Conservation (phyloP, 1,284 basidiomycete genomes). For the Cryptococcus jaspeensis region DNA sequence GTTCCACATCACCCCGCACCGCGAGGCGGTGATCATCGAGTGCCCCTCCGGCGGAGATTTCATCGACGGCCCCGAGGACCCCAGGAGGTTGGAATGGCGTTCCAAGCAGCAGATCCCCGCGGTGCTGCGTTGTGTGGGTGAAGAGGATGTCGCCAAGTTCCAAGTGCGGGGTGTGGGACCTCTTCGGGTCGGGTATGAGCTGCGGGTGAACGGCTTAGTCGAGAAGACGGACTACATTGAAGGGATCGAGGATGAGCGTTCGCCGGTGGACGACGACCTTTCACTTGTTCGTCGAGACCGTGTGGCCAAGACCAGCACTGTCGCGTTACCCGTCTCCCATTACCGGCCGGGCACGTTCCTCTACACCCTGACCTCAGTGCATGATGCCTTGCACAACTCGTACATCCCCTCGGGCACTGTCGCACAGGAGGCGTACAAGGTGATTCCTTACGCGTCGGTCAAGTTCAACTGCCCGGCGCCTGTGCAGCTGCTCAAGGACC, state of each 20-base stretch:
- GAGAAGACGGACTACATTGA: slow-evolving; percentile 71
- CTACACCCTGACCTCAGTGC: slow-evolving; percentile 37
- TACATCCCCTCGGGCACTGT: slow-evolving; percentile 31
- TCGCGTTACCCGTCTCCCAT: slow-evolving; percentile 41
- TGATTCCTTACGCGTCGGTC: slow-evolving; percentile 72
- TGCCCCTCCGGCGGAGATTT: slow-evolving; percentile 65
- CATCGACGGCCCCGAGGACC: slow-evolving; percentile 17
- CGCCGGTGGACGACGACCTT: slow-evolving; percentile 20
- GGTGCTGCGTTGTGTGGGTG: slow-evolving; percentile 66
- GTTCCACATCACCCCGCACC: slow-evolving; percentile 61
- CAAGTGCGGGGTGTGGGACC: slow-evolving; percentile 75
- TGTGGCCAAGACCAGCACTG: slow-evolving; percentile 39
- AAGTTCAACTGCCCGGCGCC: slow-evolving; percentile 73
- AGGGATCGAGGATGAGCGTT: slow-evolving; percentile 67
- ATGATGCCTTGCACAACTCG: slow-evolving; percentile 56
- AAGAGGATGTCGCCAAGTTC: slow-evolving; percentile 63
- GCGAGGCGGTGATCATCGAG: slow-evolving; percentile 72
- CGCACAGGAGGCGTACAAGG: slow-evolving; percentile 61
- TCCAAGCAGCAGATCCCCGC: slow-evolving; percentile 37
- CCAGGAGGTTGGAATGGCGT: slow-evolving; percentile 42
- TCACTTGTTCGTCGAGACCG: slow-evolving; percentile 30
- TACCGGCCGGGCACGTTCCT: slow-evolving; percentile 52
- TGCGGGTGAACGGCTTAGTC: slow-evolving; percentile 41
- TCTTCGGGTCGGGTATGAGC: slow-evolving; percentile 72
- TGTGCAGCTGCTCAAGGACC: slow-evolving; percentile 64